A percentile compares a stretch with the other conserved stretches of the same genome.
Evolutionary conservation across 257 asterid species (phyloP).

Genomic region (Solanum tarapatanum): DNA sequence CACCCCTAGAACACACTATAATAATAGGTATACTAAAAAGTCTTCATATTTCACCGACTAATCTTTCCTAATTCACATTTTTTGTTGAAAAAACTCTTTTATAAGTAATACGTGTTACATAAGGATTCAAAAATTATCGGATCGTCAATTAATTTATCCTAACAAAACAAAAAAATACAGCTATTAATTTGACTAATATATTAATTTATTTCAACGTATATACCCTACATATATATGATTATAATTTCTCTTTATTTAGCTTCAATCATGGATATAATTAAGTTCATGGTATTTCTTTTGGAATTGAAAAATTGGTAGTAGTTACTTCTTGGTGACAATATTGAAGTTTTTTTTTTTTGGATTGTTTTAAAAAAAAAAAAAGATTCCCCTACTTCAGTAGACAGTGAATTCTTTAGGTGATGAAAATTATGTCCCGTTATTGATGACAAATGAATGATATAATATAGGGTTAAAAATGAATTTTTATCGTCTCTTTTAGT

Average conservation of each 20-base stretch:
- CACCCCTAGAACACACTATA: background rate
- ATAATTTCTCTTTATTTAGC: background rate
- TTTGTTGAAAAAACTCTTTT: background rate
- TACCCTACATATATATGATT: background rate
- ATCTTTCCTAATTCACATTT: background rate
- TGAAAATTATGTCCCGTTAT: background rate
- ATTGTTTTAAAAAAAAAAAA: background rate
- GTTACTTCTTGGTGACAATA: background rate
- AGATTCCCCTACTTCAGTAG: background rate
- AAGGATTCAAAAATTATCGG: background rate
- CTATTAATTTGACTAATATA: background rate
- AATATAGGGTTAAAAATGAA: background rate
- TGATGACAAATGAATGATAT: background rate
- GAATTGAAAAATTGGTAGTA: background rate
- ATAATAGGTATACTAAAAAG: background rate
- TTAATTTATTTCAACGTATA: background rate
- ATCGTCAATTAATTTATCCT: background rate
- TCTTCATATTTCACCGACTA: background rate
- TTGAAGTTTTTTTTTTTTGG: background rate
- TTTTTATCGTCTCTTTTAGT: background rate
- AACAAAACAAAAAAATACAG: background rate
- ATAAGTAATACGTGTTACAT: background rate
- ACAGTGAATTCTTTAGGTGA: background rate
- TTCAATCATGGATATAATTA: too few species aligned
- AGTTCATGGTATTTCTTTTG: background rate